Evolutionary conservation across 2,329 filamentous ascomycete species (phyloP).

Genomic region (Exophiala oligosperma): DNA sequence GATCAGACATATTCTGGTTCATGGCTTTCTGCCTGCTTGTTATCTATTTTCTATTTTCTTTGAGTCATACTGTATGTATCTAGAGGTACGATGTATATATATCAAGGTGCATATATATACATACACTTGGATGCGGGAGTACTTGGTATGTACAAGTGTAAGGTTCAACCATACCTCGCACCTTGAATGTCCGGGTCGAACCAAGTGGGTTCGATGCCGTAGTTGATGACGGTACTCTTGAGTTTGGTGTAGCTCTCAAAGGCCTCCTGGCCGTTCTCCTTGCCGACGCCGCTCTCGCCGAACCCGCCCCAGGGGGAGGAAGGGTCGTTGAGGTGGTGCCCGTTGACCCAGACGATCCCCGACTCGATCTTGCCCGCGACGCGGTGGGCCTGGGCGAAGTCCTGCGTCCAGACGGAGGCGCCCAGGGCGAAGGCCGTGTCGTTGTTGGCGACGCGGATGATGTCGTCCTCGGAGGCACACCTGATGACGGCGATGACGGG

Average conservation of each 20-base stretch:
- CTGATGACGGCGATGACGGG: slow-evolving; percentile 52
- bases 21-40: no score
- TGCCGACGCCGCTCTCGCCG: slow-evolving; percentile 66
- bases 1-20: no score
- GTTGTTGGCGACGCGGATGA: slow-evolving; percentile 48
- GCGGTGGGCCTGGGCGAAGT: slow-evolving; percentile 50
- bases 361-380: slow-evolving; percentile 50
- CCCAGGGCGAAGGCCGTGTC: slow-evolving; percentile 52
- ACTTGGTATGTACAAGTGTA: no score
- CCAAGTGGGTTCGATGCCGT: slow-evolving; percentile 66
- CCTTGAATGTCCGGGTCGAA: slow-evolving; percentile 59
- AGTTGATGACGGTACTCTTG: slow-evolving; percentile 71
- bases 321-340: slow-evolving; percentile 70
- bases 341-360: slow-evolving; percentile 51
- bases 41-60: no score
- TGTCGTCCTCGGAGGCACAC: slow-evolving; percentile 50
- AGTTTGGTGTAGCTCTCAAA: slow-evolving; percentile 52
- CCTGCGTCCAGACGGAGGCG: slow-evolving; percentile 53
- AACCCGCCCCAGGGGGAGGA: slow-evolving; percentile 70
- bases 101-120: no score
- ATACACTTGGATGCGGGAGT: no score
- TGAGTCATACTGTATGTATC: no score
- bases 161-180: slow-evolving; percentile 60
- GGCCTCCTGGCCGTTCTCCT: slow-evolving; percentile 69
- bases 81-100: no score